Base-by-base conservation (phyloP, 108 stramenopile species). In the Nitzschia sp. region DNA sequence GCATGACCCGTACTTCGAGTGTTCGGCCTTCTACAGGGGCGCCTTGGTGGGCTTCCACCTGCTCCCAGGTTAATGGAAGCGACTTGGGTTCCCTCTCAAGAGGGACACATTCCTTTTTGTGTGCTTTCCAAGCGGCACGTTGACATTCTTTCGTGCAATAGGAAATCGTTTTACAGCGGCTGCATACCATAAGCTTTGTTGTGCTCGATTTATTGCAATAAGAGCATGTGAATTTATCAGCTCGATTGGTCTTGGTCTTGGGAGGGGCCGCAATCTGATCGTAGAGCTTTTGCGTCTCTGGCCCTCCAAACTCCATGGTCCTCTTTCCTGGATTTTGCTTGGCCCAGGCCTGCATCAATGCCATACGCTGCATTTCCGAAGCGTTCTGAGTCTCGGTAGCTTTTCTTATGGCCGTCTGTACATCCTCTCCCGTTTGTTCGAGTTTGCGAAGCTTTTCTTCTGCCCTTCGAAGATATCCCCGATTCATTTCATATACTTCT, bases 81-180 rank as follows among this genome's bases (percentile, higher is more conserved):
- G 11, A 27, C 52, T 68, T 66, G 33, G 56, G 44, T 30, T 66
- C 60, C 30, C 55, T 66, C 6, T 66, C 45, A 19, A 28, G 27
- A 1, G 31, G 53, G 13, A 70, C 61, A 53, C 78, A 79, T 16
- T 36, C 22, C 45, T 58, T 64, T 27, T 80, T 80, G 55, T 76
- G 74, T 5, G 75, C 79, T 31, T 75, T 75, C 74, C 79, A 76
- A 5, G 52, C 64, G 15, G 55, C 27, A 45, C 21, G 50, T 41
- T 80, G 79, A 54, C 79, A 76, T 3, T 75, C 75, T 28, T 30
- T 38, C 22, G 23, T 61, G 55, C 79, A 80, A 30, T 80, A 80
- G 1, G 54, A 29, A 8, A 72, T 54, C 55, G 32, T 66, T 45
- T 80, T 80, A 63, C 79, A 80, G 8, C 73, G 31, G 1, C 52